phyloP scores from a whole-genome alignment of 441 rosid species.

The Capsella rubella region DNA sequence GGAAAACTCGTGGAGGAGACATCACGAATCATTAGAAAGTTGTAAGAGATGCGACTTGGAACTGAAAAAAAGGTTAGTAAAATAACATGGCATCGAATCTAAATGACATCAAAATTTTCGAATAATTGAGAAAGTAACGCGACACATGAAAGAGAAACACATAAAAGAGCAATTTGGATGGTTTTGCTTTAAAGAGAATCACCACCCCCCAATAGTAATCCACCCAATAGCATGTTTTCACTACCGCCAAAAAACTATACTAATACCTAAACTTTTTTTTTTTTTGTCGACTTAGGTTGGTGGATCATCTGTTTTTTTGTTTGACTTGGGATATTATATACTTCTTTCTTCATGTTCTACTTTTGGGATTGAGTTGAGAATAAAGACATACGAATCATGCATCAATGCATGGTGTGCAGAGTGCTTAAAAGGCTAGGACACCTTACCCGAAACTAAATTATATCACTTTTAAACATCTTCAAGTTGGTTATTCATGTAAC shows the following conservation, averaged over 20 bases:
- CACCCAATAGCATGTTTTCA: neutral
- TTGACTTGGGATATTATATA: neutral
- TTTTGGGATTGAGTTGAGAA: neutral
- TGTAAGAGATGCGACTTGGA: constrained; percentile 21
- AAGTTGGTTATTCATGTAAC: too few species aligned
- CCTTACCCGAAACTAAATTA: too few species aligned
- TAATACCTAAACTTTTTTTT: constrained; percentile 3
- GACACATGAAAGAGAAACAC: constrained; percentile 38
- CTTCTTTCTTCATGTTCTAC: neutral
- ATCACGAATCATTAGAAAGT: constrained; percentile 28
- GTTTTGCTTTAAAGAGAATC: constrained; percentile 31
- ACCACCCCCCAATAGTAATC: neutral
- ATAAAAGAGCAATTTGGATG: constrained; percentile 43
- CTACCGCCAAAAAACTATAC: neutral
- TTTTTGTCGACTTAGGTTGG: too few species aligned
- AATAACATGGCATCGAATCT: constrained; percentile 32
- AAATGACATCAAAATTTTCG: constrained; percentile 18
- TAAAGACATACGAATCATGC: too few species aligned
- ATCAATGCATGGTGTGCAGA: too few species aligned
- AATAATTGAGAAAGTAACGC: constrained; percentile 30
- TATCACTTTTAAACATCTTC: too few species aligned
- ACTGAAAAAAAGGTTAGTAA: constrained; percentile 27
- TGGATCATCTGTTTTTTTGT: neutral
- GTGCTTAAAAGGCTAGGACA: too few species aligned
- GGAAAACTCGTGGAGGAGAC: constrained; percentile 26